phyloP scores from a whole-genome alignment of 163 green algal genomes.

The Coccomyxa subellipsoidea region DNA sequence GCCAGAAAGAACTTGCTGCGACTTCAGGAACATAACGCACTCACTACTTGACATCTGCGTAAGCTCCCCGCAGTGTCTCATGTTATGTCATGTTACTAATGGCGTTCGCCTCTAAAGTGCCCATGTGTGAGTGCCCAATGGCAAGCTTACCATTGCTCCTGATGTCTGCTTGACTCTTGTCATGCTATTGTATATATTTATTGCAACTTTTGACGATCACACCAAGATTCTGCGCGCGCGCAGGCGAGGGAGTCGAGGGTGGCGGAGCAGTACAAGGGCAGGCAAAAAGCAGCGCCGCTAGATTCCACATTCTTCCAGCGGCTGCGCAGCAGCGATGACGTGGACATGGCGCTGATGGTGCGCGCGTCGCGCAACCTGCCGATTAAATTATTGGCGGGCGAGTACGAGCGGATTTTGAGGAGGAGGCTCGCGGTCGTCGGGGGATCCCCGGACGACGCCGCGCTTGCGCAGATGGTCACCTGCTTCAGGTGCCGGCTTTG shows the following conservation, averaged over 20 bases:
- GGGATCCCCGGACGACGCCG: constrained; percentile 18
- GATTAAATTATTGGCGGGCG: constrained; percentile 35
- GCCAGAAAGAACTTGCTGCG: too few relatives aligned
- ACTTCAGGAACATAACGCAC: too few relatives aligned
- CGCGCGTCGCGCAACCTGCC: constrained; percentile 45
- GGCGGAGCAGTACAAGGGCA: neutral
- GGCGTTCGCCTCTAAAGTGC: too few relatives aligned
- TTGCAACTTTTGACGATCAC: neutral
- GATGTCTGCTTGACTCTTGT: too few relatives aligned
- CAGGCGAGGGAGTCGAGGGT: constrained; percentile 16
- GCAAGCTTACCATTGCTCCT: too few relatives aligned
- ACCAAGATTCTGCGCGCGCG: neutral
- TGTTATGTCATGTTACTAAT: too few relatives aligned
- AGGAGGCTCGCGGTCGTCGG: constrained; percentile 30
- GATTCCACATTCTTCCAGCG: constrained; percentile 14
- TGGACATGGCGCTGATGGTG: constrained; percentile 31
- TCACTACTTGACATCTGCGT: too few relatives aligned
- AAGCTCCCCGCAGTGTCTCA: too few relatives aligned
- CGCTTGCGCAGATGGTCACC: constrained; percentile 6
- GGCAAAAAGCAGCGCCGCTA: neutral
- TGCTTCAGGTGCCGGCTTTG: constrained; percentile 25
- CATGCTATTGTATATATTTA: too few relatives aligned
- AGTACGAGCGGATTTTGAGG: constrained; percentile 45
- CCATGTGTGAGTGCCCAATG: too few relatives aligned
- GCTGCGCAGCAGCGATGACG: constrained; percentile 27